Percentiles rank a stretch among this genome's conserved stretches.
Conservation (phyloP, 805 yeast species). For the Suhomyces sp. region DNA sequence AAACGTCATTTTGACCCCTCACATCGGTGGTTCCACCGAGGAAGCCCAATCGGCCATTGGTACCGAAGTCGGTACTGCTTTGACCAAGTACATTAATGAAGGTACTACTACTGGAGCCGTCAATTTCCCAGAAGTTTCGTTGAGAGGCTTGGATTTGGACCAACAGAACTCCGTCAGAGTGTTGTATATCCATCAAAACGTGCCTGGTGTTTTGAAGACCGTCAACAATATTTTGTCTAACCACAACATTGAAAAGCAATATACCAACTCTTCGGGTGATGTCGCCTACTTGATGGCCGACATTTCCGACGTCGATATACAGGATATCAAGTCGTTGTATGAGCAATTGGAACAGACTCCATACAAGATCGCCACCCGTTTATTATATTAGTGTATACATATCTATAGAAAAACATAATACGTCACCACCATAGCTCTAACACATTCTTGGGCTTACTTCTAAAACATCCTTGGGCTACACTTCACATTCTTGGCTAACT, state of each 20-base stretch:
- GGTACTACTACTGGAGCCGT: conserved; percentile 95
- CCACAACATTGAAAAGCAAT: conserved; percentile 97
- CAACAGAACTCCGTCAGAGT: conserved; percentile 90
- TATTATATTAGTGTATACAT: conserved; percentile 57
- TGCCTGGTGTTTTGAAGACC: conserved; percentile 97
- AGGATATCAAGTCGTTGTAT: conserved; percentile 81
- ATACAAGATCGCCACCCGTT: conserved; percentile 85
- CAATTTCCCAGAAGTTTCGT: conserved; percentile 96
- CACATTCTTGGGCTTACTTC: no score
- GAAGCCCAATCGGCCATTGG: conserved; percentile 99
- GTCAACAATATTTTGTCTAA: conserved; percentile 93
- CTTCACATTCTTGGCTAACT: no score
- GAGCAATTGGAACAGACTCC: conserved; percentile 86
- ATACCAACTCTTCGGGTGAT: conserved; percentile 93
- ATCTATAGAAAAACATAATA: background rate
- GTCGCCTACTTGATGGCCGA: conserved; percentile 98
- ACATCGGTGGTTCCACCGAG: conserved; percentile 98
- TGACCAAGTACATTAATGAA: conserved; percentile 90
- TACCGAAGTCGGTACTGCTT: conserved; percentile 84
- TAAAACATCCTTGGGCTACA: no score
- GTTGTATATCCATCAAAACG: conserved; percentile 93
- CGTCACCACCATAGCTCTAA: no score
- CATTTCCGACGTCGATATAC: conserved; percentile 76
- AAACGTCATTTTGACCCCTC: conserved; percentile 92
- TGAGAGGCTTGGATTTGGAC: conserved; percentile 83